Evolutionary conservation across 768 basidiomycete genomes (phyloP).

Genomic region (Leucocoprinus birnbaumii): DNA sequence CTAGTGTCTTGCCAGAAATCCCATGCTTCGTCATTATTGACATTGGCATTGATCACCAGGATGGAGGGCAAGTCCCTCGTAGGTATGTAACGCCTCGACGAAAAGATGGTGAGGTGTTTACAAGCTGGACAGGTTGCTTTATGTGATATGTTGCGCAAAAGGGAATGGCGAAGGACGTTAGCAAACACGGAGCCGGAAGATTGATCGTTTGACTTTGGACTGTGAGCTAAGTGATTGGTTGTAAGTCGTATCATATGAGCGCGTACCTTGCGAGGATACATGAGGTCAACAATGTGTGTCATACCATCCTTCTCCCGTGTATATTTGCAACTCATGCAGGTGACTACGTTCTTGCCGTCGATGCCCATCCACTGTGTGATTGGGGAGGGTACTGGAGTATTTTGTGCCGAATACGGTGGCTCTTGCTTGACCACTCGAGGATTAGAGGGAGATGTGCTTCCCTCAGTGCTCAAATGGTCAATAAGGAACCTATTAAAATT

Average conservation of each 20-base stretch:
- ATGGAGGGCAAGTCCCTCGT: conserved; percentile 75
- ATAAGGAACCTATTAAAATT: conserved; percentile 92
- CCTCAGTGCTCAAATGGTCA: conserved; percentile 79
- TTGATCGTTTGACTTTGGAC: conserved; percentile 1
- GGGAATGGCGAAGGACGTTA: conserved; percentile 67
- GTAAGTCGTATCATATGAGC: too few relatives aligned
- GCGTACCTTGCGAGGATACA: conserved; percentile 81
- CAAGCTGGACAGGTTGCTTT: conserved; percentile 87
- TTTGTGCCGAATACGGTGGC: conserved; percentile 11
- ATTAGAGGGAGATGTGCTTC: conserved; percentile 60
- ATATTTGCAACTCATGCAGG: conserved; percentile 73
- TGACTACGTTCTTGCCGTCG: conserved; percentile 69
- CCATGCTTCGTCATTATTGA: conserved; percentile 71
- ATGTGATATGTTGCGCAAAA: conserved; percentile 79
- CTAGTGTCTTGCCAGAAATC: conserved; percentile 74
- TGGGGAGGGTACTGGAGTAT: conserved; percentile 54
- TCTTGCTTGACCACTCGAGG: conserved; percentile 40
- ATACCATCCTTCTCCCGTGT: conserved; percentile 72
- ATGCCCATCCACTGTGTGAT: conserved; percentile 86
- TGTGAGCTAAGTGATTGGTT: background rate
- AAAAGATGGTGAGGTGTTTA: conserved; percentile 72
- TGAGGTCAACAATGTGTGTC: conserved; percentile 81
- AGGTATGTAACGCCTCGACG: conserved; percentile 63
- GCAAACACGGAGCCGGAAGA: conserved; percentile 48
- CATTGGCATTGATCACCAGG: conserved; percentile 82